Percentiles rank a stretch among this genome's conserved stretches.
Evolutionary conservation across 495 filamentous ascomycete genomes (phyloP).

Genomic region (Penicillium pancosmium): DNA sequence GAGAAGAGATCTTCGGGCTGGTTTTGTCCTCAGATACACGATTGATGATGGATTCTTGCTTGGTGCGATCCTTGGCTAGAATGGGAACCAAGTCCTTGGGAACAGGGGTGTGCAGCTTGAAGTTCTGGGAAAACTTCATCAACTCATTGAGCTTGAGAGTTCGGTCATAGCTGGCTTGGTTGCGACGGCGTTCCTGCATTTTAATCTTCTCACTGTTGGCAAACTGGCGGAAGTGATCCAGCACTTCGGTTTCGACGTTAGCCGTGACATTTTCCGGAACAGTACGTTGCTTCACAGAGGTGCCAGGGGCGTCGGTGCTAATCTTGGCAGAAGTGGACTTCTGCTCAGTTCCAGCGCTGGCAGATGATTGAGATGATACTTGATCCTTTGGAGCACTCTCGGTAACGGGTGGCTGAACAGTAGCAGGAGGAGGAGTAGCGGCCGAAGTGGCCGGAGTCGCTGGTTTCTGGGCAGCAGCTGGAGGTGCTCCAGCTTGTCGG

Average conservation of each 20-base stretch:
- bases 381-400: constrained; percentile 39
- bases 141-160: constrained; percentile 89
- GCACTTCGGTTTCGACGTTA: constrained; percentile 77
- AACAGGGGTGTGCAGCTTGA: constrained; percentile 90
- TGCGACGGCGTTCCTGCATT: constrained; percentile 71
- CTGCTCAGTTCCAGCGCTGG: constrained; percentile 38
- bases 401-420: constrained; percentile 32
- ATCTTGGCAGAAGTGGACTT: constrained; percentile 37
- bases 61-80: constrained; percentile 89
- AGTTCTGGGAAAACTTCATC: constrained; percentile 90
- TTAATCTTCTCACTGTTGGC: constrained; percentile 75
- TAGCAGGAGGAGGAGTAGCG: constrained; percentile 52
- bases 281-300: constrained; percentile 31
- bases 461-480: constrained; percentile 57
- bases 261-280: constrained; percentile 64
- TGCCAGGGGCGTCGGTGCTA: constrained; percentile 21
- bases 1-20: constrained; percentile 36
- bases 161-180: constrained; percentile 69
- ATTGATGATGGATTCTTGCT: constrained; percentile 90
- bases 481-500: constrained; percentile 72
- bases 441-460: constrained; percentile 17
- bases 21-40: constrained; percentile 72
- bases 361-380: constrained; percentile 19
- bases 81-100: constrained; percentile 92
- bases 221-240: constrained; percentile 81